Evolutionary conservation across 2,329 filamentous ascomycete species (phyloP).

Genomic region (Alternaria postmessia): DNA sequence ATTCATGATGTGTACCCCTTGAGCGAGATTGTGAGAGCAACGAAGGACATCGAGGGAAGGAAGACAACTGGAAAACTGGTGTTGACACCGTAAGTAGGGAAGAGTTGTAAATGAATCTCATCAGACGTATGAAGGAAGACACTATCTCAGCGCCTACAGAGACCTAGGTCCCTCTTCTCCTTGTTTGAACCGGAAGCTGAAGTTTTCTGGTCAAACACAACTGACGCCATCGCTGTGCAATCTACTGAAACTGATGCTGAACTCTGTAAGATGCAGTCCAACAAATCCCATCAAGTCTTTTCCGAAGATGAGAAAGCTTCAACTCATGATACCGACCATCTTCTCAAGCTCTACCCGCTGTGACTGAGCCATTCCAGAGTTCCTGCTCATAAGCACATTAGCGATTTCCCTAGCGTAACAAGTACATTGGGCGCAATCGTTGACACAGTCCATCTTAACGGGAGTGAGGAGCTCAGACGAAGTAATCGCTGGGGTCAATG

Average conservation of each 20-base stretch:
- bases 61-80: slow-evolving; percentile 87
- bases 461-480: neutral
- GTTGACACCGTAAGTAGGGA: slow-evolving; percentile 64
- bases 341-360: slow-evolving; percentile 12
- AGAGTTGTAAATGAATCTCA: neutral
- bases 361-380: slow-evolving; percentile 18
- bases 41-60: slow-evolving; percentile 78
- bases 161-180: neutral
- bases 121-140: neutral
- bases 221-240: neutral
- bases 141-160: neutral
- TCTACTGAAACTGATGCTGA: neutral
- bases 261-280: neutral
- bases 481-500: neutral
- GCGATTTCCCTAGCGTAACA: slow-evolving; percentile 16
- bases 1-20: slow-evolving; percentile 82
- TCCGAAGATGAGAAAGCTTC: neutral
- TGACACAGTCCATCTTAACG: neutral
- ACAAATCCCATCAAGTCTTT: neutral
- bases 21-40: slow-evolving; percentile 74
- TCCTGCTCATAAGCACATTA: slow-evolving; percentile 19
- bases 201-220: neutral
- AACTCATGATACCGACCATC: neutral
- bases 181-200: neutral
- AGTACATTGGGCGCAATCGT: slow-evolving; percentile 11